Base-by-base conservation (phyloP, 169 alveolate genomes). In the Cryptosporidium tyzzeri region DNA sequence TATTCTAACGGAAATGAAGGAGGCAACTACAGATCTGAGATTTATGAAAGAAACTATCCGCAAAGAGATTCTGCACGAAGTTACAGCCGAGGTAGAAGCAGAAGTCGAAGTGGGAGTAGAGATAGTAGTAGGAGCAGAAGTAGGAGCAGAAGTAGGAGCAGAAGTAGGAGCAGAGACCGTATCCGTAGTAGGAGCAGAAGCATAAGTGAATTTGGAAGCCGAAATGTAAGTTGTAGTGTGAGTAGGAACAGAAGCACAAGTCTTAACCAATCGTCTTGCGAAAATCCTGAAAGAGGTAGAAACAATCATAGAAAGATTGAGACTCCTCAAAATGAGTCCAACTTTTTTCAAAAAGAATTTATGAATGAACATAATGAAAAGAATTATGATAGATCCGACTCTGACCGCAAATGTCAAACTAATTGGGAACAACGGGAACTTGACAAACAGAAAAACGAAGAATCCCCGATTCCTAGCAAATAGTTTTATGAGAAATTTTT, bases 81-180 rank as follows among this genome's bases (percentile, higher is more conserved):
- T 31, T 65, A 65, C 71, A 65, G 16, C 31, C 67, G 37, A 65
- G 50, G 35, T 55, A 37, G 71, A 65, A 65, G 41, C 23, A 37
- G 69, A 58, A 65, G 71, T 5, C 29, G 48, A 59, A 59, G 21
- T 26, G 69, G 69, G 12, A 37, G 33, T 37, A 65, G 21, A 31
- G 14, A 31, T 2, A 35, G 31, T 1, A 65, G 50, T 21, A 55
- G 26, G 9, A 26, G 62, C 16, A 51, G 21, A 21, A 21, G 26
- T n/a, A 21, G 62, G 26, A 51, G 5, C 26, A 21, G 26, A 12
- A 33, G 71, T 7, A 35, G 50, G 0, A 65, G 71, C 71, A 65
- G 71, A 33, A n/a, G 67, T n/a, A 21, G 62, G 26, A 51, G 5
- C 26, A 21, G 26, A 12, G 26, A 21, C 26, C 21, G 26, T n/a